Evolutionary conservation across 163 green algal species (phyloP), one percentile per base, ranked within the genome.

Genomic region (Chlorella variabilis): DNA sequence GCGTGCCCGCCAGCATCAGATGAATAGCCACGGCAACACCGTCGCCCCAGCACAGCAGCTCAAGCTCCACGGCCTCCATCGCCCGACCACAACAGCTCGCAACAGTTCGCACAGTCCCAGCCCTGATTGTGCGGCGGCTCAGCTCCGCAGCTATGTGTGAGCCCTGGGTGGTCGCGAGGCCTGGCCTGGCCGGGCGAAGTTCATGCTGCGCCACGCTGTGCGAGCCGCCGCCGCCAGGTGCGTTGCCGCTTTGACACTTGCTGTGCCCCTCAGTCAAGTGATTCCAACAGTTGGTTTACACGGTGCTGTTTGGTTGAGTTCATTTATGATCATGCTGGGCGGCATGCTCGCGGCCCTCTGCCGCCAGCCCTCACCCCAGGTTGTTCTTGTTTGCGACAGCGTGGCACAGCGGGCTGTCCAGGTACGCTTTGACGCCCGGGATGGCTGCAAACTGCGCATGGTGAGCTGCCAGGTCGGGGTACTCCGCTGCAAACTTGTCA

Each of bases 371-470:
- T 83, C 66, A 83, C 31, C 77, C 77, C 49, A 83, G 38, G 38
- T 38, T 41, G 39, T 77, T 83, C 38, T 77, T 77, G 77, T 83
- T 83, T 3, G 77, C 65, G 36, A 61, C 71, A 2, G 49, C 27
- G 0, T 63, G 41, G 31, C 39, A 49, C 36, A 56, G 49, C 23
- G 66, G 54, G 45, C 36, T 29, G 31, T 59, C 49, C 49, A 83
- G 38, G 51, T 83, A 83, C 0, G 77, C 77, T 21, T 67, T 68
- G 8, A 83, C 39, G 11, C 51, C 65, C 0, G 77, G 77, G 49
- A 78, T 6, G n/a, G 77, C 77, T 27, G 38, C 66, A 13, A 83
- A 39, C n/a, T 56, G 51, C 45, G 51, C 77, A 3, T 77, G 39
- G 34, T 61, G 36, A 5, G 51, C 66, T 25, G 38, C 66, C 34